Base-by-base conservation (phyloP, 331 rosid genomes). In the Arachis monticola region DNA sequence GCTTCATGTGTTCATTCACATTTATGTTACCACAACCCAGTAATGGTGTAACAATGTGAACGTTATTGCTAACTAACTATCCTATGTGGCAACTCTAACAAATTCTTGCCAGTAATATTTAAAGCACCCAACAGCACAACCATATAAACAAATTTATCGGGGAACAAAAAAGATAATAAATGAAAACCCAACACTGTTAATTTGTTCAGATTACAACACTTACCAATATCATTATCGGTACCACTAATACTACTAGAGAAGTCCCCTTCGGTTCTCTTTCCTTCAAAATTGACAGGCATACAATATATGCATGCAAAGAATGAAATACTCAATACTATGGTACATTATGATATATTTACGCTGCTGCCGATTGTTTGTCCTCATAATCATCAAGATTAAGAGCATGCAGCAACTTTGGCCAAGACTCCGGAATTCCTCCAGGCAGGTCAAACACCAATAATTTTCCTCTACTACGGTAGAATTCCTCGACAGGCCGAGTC, bases 381-480 rank as follows among this genome's bases (percentile, higher is more conserved):
- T 92, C 96, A 32, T 70, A 76, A 53, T 94, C 95, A 80, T 89
- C 97, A 60, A 92, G 93, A 88, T 87, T 85, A 67, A 92, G 97
- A 68, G 87, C 97, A 51, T 81, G 91, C 68, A 94, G 89, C 82
- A 94, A 83, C 89, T 90, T 94, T 6, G 97, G 97, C 99, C 99
- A 94, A 52, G 99, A 92, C 74, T 88, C 97, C 0, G 96, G 93
- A 68, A 94, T 94, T 41, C 99, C 99, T 71, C 99, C 99, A 9
- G 99, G 99, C 61, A 94, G 87, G 82, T 88, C 86, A 84, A 94
- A 94, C 80, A 92, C 99, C 93, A 92, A 68, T 66, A 94, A 13
- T 87, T 87, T 88, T 53, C 92, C 97, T 78, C 86, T 79, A 64
- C 78, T 82, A 3, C 88, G 87, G 84, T 92, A 94, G 65, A 87